These are phyloP conservation scores for Gremmenia infestans DNA, from an alignment of 2,329 filamentous ascomycete genomes.

Conservation along the genomic window DNA sequence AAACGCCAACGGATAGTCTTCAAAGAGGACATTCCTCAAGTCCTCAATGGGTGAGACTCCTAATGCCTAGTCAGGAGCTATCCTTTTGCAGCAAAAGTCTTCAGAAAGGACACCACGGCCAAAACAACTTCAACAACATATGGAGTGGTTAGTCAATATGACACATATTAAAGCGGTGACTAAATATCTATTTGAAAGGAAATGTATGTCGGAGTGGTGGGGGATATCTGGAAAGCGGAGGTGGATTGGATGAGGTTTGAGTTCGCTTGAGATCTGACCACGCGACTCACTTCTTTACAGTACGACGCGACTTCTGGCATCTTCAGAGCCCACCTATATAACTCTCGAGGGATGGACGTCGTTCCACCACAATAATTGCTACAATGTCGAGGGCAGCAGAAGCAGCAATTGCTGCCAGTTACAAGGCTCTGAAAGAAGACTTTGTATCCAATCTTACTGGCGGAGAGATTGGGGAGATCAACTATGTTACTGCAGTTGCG, in stretches of 20 bases:
- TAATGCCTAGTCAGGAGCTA: not conserved
- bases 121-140: not conserved
- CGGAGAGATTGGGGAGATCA: conserved; percentile 79
- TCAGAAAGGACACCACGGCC: not conserved
- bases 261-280: not conserved
- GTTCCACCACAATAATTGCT: conserved; percentile 1
- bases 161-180: not conserved
- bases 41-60: not conserved
- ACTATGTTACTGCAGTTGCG: conserved; percentile 76
- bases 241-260: not conserved
- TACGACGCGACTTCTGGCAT: conserved; percentile 18
- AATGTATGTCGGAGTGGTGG: not conserved
- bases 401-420: conserved; percentile 48
- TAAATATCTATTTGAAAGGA: not conserved
- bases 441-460: conserved; percentile 91
- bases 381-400: conserved; percentile 28
- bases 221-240: not conserved
- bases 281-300: not conserved
- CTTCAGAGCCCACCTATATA: conserved; percentile 8
- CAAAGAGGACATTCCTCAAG: conserved; percentile 6
- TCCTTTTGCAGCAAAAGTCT: no score
- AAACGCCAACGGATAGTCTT: conserved; percentile 1
- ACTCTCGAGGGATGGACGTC: conserved; percentile 3
- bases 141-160: not conserved
- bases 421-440: conserved; percentile 90